phyloP scores from a whole-genome alignment of 352 stramenopile genomes.

The Pythium chondricola region DNA sequence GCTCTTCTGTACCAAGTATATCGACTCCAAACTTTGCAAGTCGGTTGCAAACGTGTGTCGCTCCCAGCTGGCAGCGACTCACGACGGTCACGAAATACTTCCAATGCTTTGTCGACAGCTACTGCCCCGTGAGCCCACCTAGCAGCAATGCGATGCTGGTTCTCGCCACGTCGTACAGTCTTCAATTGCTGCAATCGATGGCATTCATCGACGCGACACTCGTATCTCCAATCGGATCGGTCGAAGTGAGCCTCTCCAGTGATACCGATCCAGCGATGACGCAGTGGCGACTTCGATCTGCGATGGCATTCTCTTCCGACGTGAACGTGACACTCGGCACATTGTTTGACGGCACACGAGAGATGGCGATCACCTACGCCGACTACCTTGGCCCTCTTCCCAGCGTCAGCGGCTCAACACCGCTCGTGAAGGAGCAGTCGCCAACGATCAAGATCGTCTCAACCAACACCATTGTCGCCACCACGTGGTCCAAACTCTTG shows the following conservation, averaged over 20 bases:
- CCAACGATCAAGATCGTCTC: constrained; percentile 1
- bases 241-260: too few relatives aligned
- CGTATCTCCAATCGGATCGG: too few relatives aligned
- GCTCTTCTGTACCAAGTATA: background rate
- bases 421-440: background rate
- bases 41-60: constrained; percentile 3
- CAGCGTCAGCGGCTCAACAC: background rate
- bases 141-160: too few relatives aligned
- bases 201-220: too few relatives aligned
- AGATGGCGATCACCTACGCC: constrained; percentile 1
- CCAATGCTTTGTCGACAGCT: too few relatives aligned
- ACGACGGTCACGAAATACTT: too few relatives aligned
- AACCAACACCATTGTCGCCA: background rate
- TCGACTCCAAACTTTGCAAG: background rate
- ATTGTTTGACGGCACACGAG: background rate
- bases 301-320: background rate
- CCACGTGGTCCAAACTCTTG: background rate
- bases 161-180: too few relatives aligned
- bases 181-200: background rate
- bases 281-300: background rate
- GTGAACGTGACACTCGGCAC: background rate
- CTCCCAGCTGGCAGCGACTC: too few relatives aligned
- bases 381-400: constrained; percentile 4
- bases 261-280: background rate
- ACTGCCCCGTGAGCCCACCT: too few relatives aligned